Evolutionary conservation across 208 protist genomes (phyloP), one percentile per base, ranked within the genome.

Genomic region (Trypanosoma platydactyli): DNA sequence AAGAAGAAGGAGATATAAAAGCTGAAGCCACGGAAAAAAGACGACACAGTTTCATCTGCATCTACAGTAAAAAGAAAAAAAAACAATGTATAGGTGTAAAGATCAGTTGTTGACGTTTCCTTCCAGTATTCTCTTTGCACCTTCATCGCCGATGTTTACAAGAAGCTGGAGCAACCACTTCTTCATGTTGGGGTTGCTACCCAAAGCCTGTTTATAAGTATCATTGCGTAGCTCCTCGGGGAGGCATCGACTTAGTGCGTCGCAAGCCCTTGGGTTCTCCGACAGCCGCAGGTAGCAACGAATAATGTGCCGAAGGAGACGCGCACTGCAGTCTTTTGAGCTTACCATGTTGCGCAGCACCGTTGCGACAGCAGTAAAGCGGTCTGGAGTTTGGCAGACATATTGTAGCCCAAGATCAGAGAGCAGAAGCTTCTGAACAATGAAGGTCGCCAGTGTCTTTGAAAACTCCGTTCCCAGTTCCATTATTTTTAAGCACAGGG

Each of bases 401-500:
- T 99, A 99, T 50, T 87, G 64, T 18, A 99, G 90, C 3, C 99
- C 98, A 46, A 92, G 88, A 15, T 99, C 96, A 33, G 98, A 97
- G 13, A 97, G 79, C 0, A 99, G 80, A 33, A 99, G 98, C 83
- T 99, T 99, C 81, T 99, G 98, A 35, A 99, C 94, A 58, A 99
- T 99, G 78, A 99, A 99, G 25, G 98, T 99, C 12, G 98, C 98
- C 2, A 98, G 97, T 18, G 98, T 99, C 80, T 98, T 98, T 16
- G 93, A 98, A 18, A 99, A 84, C 71, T 99, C 98, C 12, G 80
- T 86, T 22, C 98, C 96, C 18, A 76, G 94, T 80, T 99, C 97
- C 98, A 99, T 99, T 56, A 99, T 99, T 22, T 94, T 84, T 29
- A 99, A 85, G 85, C 98, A 99, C n/a, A 99, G 81, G 25, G 98